A percentile compares a stretch with the other conserved stretches of the same genome.
Evolutionary conservation across 225 moss, liverwort and hornwort species (phyloP).

Genomic region (Thuidium tamariscinum): DNA sequence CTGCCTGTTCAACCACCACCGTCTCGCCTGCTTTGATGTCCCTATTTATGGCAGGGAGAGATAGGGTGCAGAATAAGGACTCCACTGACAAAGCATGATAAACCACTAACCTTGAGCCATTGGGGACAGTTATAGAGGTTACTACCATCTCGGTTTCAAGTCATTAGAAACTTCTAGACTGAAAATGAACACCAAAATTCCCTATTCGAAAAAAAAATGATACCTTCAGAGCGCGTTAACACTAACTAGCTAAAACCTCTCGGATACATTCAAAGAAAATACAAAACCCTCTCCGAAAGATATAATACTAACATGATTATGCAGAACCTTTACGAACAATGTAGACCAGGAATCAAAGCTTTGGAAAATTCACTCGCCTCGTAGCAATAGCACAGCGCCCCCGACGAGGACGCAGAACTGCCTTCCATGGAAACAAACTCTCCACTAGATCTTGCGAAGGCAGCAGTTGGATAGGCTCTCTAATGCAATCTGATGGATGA

Average conservation of each 20-base stretch:
- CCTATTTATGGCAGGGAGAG: slow-evolving; percentile 9
- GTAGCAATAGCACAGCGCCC: slow-evolving; percentile 62
- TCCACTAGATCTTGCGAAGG: slow-evolving; percentile 62
- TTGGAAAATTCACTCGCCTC: slow-evolving; percentile 26
- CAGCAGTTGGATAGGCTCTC: slow-evolving; percentile 7
- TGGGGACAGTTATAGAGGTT: background rate
- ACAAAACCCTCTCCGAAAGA: background rate
- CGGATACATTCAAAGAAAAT: background rate
- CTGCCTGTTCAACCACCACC: slow-evolving; percentile 54
- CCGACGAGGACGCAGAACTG: slow-evolving; percentile 22
- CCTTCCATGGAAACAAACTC: slow-evolving; percentile 53
- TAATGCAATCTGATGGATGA: background rate
- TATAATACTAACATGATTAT: background rate
- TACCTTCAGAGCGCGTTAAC: background rate
- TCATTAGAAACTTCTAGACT: background rate
- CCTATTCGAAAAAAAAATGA: background rate
- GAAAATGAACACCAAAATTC: background rate
- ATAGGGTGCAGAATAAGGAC: background rate
- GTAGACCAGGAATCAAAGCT: background rate
- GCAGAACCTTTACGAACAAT: background rate
- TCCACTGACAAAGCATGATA: background rate
- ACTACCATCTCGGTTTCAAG: background rate
- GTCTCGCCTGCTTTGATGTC: slow-evolving; percentile 74
- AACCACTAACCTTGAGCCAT: background rate
- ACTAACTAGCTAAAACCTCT: background rate